phyloP scores from a whole-genome alignment of 179 eudicot species.

The Amaranthus tricolor region DNA sequence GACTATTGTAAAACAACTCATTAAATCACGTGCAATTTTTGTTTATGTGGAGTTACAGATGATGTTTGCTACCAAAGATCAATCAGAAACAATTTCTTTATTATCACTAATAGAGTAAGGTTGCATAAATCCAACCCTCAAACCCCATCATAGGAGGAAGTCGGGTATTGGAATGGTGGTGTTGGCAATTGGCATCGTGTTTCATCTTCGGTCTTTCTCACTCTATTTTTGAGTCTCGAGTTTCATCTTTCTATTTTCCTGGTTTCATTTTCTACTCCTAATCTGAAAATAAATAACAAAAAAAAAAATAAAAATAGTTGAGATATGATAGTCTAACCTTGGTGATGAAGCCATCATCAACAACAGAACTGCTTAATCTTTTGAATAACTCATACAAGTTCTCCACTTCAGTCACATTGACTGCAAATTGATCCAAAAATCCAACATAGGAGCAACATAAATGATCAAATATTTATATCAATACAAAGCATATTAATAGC shows the following conservation, averaged over 20 bases:
- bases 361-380: slow-evolving; percentile 26
- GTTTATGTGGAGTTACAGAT: too few species aligned
- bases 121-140: not conserved
- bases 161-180: too few species aligned
- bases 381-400: slow-evolving; percentile 28
- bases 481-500: not conserved
- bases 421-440: slow-evolving; percentile 15
- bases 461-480: not conserved
- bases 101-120: not conserved
- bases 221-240: too few species aligned
- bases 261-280: not conserved
- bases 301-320: not conserved
- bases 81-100: too few species aligned
- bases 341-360: slow-evolving; percentile 30
- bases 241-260: too few species aligned
- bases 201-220: too few species aligned
- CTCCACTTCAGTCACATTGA: slow-evolving; percentile 21
- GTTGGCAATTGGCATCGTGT: too few species aligned
- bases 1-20: too few species aligned
- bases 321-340: slow-evolving; percentile 20
- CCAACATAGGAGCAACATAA: not conserved
- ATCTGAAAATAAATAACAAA: not conserved
- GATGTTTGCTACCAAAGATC: too few species aligned
- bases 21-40: too few species aligned
- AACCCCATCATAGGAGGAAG: too few species aligned